These are phyloP conservation scores for Colletotrichum acutatum DNA, from an alignment of 2,329 filamentous ascomycete genomes.

Conservation along the genomic window DNA sequence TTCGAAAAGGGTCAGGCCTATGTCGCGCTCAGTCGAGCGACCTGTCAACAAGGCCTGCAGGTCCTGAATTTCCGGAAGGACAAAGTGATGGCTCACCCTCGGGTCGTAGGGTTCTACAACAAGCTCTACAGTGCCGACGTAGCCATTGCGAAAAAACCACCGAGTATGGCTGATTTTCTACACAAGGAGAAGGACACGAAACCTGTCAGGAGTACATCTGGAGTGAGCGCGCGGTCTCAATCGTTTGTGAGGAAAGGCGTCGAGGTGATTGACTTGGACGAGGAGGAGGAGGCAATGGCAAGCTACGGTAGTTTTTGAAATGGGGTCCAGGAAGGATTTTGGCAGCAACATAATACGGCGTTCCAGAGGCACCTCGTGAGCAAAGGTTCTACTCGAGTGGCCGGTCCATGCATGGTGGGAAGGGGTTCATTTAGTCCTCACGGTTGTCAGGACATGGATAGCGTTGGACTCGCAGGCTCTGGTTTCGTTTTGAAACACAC, in stretches of 20 bases:
- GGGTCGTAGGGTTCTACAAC: constrained; percentile 86
- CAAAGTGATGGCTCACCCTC: constrained; percentile 94
- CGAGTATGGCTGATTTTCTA: constrained; percentile 53
- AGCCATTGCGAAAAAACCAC: constrained; percentile 47
- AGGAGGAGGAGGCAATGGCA: constrained; percentile 62
- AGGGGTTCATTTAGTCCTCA: constrained; percentile 8
- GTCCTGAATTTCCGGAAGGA: constrained; percentile 87
- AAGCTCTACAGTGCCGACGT: constrained; percentile 81
- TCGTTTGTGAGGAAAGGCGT: constrained; percentile 36
- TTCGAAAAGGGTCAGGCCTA: constrained; percentile 99
- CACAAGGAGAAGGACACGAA: constrained; percentile 36
- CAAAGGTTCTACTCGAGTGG: not conserved
- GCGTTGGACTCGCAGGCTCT: constrained; percentile 11
- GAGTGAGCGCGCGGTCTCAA: constrained; percentile 23
- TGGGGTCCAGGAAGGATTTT: not conserved
- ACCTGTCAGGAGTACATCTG: constrained; percentile 43
- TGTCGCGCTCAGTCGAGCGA: constrained; percentile 93
- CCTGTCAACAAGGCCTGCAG: constrained; percentile 85
- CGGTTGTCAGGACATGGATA: constrained; percentile 15
- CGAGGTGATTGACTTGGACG: constrained; percentile 51
- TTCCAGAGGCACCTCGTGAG: not conserved
- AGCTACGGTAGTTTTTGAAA: constrained; percentile 53
- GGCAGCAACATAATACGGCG: constrained; percentile 16
- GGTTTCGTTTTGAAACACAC: not conserved
- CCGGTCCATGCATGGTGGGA: not conserved